Evolutionary conservation across 1,139 yeast genomes (phyloP), one percentile per base, ranked within the genome.

Genomic region (Blastobotrys elegans): DNA sequence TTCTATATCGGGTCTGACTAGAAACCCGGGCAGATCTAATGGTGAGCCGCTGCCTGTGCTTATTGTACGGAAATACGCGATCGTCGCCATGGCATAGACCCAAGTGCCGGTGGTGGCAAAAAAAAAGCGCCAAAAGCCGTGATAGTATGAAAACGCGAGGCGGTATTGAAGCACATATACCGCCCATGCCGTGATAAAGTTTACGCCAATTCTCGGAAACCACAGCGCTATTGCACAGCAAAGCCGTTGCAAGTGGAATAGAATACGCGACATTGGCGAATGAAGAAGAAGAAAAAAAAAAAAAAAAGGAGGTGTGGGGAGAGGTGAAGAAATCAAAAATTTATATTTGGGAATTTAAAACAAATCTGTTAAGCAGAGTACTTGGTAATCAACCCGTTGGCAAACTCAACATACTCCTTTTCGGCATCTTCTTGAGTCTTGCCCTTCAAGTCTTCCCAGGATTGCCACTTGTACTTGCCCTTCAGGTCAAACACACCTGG

Each of bases 401-500:
- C 57, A 17, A 48, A 41, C 42, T 51, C 55, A 45, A 54, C 51
- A 43, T 88, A 86, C 70, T 87, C 75, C 62, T 77, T 59, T 74
- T 90, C 97, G 54, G 99, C 99, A 29, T 89, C 97, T 59, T 82
- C 95, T 70, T 84, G 86, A 46, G 88, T 70, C 51, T 77, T 78
- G 50, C 97, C 98, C 73, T 87, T 84, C 62, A 83, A 74, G 60
- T 82, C 82, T 63, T 82, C 84, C 98, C 98, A 92, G 16, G 97
- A 78, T 67, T 88, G 90, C 97, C 97, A 92, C 78, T 92, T 92
- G 79, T 86, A 86, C 72, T 92, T 90, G 60, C 92, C 97, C 75
- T 85, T 86, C 72, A 92, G 77, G 72, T 90, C 95, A 69, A 90
- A 87, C 55, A 86, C 72, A 55, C 96, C 95, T 51, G 73, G 83